Conservation (phyloP, 2,329 filamentous ascomycete genomes). For the Dendryphion nanum region DNA sequence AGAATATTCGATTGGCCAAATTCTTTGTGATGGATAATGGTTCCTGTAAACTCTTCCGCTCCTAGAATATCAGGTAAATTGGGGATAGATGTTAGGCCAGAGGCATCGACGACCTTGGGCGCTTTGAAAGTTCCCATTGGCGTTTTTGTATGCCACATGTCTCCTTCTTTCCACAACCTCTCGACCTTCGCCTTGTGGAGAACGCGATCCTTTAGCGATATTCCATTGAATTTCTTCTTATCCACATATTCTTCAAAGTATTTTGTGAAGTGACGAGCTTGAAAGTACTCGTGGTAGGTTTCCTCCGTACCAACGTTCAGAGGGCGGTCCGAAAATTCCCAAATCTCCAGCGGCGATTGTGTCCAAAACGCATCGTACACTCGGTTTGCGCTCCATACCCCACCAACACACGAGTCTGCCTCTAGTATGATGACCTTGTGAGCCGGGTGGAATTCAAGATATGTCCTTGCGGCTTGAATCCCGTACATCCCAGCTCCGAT, state of each 20-base stretch:
- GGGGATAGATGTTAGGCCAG: slow-evolving; percentile 18
- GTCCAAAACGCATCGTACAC: slow-evolving; percentile 27
- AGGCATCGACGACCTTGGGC: slow-evolving; percentile 17
- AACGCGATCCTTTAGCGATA: slow-evolving; percentile 14
- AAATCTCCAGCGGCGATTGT: slow-evolving; percentile 17
- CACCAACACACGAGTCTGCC: slow-evolving; percentile 11
- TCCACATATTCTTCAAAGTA: slow-evolving; percentile 28
- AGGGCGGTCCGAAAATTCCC: slow-evolving; percentile 22
- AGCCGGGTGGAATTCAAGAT: slow-evolving; percentile 17
- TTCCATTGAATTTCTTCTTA: slow-evolving; percentile 17
- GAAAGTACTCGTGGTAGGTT: slow-evolving; percentile 18
- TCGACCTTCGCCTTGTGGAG: slow-evolving; percentile 11
- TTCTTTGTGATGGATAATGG: slow-evolving; percentile 32
- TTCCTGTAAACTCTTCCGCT: slow-evolving; percentile 20
- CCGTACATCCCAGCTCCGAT: slow-evolving; percentile 14
- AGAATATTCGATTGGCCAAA: slow-evolving; percentile 28
- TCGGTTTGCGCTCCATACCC: slow-evolving; percentile 11
- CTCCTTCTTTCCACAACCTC: slow-evolving; percentile 11
- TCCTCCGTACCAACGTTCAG: slow-evolving; percentile 12
- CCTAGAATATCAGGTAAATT: slow-evolving; percentile 29
- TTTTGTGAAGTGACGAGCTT: slow-evolving; percentile 16
- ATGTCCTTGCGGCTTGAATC: slow-evolving; percentile 15
- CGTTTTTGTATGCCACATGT: slow-evolving; percentile 5
- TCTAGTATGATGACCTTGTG: slow-evolving; percentile 16
- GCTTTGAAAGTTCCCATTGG: slow-evolving; percentile 4